phyloP scores from a whole-genome alignment of 2,329 filamentous ascomycete genomes.

The Zasmidium citrigriseum region DNA sequence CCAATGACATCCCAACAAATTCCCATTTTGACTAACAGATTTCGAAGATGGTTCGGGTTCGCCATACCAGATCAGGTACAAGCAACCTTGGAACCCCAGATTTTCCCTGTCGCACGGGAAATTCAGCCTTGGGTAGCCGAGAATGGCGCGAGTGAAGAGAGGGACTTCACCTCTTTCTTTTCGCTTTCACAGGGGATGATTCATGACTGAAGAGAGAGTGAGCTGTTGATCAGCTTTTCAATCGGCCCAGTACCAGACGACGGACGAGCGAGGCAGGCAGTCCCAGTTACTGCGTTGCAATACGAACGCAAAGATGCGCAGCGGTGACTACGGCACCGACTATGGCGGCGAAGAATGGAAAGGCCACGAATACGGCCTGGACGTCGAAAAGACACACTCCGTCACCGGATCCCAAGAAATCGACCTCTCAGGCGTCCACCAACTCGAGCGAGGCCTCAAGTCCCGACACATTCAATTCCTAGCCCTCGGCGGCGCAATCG shows the following conservation, averaged over 20 bases:
- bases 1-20: not conserved
- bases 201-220: not conserved
- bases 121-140: not conserved
- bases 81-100: not conserved
- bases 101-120: not conserved
- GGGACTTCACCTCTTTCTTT: not conserved
- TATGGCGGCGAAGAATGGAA: not conserved
- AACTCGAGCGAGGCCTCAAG: conserved; percentile 55
- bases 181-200: not conserved
- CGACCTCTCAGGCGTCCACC: conserved; percentile 12
- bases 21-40: not conserved
- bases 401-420: conserved; percentile 13
- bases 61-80: not conserved
- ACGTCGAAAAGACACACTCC: conserved; percentile 10
- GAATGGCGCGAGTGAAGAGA: too few species aligned
- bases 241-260: not conserved
- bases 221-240: not conserved
- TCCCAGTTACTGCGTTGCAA: not conserved
- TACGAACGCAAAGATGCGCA: not conserved
- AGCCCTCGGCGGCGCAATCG: conserved; percentile 48
- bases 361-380: not conserved
- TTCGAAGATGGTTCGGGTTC: not conserved
- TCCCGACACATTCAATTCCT: conserved; percentile 63
- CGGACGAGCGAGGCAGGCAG: too few species aligned
- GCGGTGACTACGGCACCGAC: not conserved